Base-by-base conservation (phyloP, 371 early-diverging fungal species). In the Mucor indicus region DNA sequence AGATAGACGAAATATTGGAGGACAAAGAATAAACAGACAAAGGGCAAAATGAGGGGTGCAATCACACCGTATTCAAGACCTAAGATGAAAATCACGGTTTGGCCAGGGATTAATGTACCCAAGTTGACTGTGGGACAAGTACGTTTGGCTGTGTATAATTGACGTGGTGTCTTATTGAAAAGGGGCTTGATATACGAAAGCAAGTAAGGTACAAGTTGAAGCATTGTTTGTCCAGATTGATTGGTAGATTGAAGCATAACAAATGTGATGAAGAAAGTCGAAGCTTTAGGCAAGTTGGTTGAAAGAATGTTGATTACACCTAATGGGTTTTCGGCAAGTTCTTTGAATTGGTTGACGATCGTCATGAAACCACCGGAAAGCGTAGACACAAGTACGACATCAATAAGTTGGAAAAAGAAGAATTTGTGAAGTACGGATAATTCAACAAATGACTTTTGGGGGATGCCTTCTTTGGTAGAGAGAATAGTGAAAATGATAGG, bases 201-300 rank as follows among this genome's bases (percentile, higher is more conserved):
- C 1, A 86, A 53, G 29, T 89, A 69, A 1, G 84, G 83, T 0
- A 69, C 83, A 3, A 84, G 41, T 60, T 89, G 90, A 21, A 87
- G 55, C 20, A 93, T 60, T 48, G 84, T 83, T 40, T 77, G 69
- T 10, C 85, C 77, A 0, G 90, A 80, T 19, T 83, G 79, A 0
- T 83, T 77, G 15, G 87, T 66, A 2, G 83, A 72, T 38, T 80
- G 83, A 37, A 94, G 79, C 69, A 92, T 69, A 4, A 90, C 78
- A 62, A 89, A 94, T 12, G 86, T 87, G 41, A 90, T 81, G 50
- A 89, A 92, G 72, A 90, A 92, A 39, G 83, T 83, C 12, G 86
- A 83, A 12, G 81, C 84, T 30, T 62, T 57, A 10, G 93, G 93
- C n/a, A 89, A 60, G 0, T 75, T 75, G 5, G 52, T 50, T 10